Evolutionary conservation across 768 basidiomycete genomes (phyloP), one percentile per base, ranked within the genome.

Genomic region (Trametes coccinea): DNA sequence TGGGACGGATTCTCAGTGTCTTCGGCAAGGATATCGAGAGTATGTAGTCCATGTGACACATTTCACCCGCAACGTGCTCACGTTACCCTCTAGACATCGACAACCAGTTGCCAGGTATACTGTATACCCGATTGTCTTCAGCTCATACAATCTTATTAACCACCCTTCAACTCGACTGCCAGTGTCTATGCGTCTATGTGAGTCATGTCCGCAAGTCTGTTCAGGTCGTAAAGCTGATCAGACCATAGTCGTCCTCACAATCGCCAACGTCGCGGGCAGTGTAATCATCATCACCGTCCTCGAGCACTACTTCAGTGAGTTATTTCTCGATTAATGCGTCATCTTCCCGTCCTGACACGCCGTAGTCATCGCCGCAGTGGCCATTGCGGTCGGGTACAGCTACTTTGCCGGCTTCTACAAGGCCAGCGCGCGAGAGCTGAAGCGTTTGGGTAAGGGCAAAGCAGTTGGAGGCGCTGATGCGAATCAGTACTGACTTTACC

Each of bases 331-430:
- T 22, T 22, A 22, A 22, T 22, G 11, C 40, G 37, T 11, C 30
- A n/a, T 53, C 2, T 13, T 0, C 8, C 17, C 13, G 2, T 17
- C 1, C 13, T 53, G 16, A 62, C 29, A 29, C 16, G 17, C 3
- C 31, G 3, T 53, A 85, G 84, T 88, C 63, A 79, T 86, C 43
- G 83, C 80, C 0, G 84, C 79, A 0, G 66, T 81, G 37, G 75
- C 79, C 17, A 81, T 91, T 48, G 72, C 77, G 1, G 60, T 85
- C n/a, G 81, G 84, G 4, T 93, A 92, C 72, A 79, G 73, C 53
- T 84, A 88, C 69, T 84, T 86, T 58, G 84, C 86, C 2, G 75
- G 77, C 0, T 92, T 86, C 76, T 94, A 92, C 72, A 78, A 87
- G 30, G 79, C 82, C 3, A 86, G 87, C 62, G 86, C 90, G 0